These are phyloP conservation scores for Pugionium cornutum DNA, from an alignment of 345 rosid genomes.

Conservation along the genomic window DNA sequence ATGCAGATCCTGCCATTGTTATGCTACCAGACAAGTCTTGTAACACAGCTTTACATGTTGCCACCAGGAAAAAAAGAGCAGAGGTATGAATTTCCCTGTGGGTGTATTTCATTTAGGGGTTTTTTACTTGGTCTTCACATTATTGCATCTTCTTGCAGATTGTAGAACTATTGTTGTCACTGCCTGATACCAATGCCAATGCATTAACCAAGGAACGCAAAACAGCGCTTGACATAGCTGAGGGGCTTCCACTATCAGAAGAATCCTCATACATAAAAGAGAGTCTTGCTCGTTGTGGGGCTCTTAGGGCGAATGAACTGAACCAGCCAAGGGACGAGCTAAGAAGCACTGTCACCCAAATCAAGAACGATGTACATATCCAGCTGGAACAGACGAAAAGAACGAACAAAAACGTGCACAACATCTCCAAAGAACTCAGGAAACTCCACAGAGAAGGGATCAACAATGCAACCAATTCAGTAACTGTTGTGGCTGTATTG, in stretches of 20 bases:
- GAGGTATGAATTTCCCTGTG: conserved; percentile 53
- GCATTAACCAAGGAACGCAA: conserved; percentile 84
- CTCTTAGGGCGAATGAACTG: conserved; percentile 89
- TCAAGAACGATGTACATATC: conserved; percentile 92
- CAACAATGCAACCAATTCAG: conserved; percentile 94
- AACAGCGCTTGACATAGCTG: conserved; percentile 95
- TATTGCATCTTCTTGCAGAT: conserved; percentile 58
- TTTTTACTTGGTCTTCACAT: neutral
- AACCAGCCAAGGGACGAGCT: conserved; percentile 96
- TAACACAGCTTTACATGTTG: conserved; percentile 90
- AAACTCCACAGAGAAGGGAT: conserved; percentile 95
- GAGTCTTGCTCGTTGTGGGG: conserved; percentile 66
- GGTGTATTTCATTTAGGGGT: conserved; percentile 3
- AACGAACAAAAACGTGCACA: conserved; percentile 91
- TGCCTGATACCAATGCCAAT: conserved; percentile 90
- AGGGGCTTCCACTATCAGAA: conserved; percentile 78
- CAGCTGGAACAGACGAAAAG: conserved; percentile 93
- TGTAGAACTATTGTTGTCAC: conserved; percentile 66
- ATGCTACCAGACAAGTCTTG: conserved; percentile 94
- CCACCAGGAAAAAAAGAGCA: conserved; percentile 83
- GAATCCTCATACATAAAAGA: conserved; percentile 76
- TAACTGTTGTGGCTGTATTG: conserved; percentile 92
- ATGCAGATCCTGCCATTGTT: conserved; percentile 93
- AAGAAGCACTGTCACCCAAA: conserved; percentile 84
- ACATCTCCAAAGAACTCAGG: conserved; percentile 93